Conservation (phyloP, 352 stramenopile species). For the Phytophthora syringae region DNA sequence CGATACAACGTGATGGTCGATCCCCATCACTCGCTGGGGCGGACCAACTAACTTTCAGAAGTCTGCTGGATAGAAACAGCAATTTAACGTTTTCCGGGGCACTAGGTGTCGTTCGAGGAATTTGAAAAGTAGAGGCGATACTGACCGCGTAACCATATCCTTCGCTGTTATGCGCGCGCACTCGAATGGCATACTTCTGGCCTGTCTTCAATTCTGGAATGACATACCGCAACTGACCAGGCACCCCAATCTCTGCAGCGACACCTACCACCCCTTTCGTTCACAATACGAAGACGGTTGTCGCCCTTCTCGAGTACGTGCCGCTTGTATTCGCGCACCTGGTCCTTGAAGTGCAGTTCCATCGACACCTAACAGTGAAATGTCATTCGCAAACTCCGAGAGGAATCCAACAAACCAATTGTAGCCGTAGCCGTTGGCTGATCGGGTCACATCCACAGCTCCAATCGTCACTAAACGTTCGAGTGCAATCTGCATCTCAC, state of each 20-base stretch:
- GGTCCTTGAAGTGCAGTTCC: constrained; percentile 92
- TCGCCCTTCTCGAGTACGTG: constrained; percentile 67
- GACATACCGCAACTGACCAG: constrained; percentile 36
- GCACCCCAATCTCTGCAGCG: constrained; percentile 42
- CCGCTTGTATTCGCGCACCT: constrained; percentile 82
- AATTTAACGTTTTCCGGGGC: constrained; percentile 50
- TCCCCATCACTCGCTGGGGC: constrained; percentile 72
- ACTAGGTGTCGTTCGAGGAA: constrained; percentile 52
- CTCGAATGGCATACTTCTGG: constrained; percentile 58
- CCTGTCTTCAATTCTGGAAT: constrained; percentile 56
- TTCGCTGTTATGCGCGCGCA: constrained; percentile 58
- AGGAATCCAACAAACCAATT: constrained; percentile 97
- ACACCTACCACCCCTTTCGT: constrained; percentile 38
- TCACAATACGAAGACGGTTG: constrained; percentile 86
- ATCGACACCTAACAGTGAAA: constrained; percentile 90
- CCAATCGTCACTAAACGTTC: constrained; percentile 90
- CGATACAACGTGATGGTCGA: constrained; percentile 84
- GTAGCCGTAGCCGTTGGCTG: constrained; percentile 93
- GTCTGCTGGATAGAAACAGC: constrained; percentile 62
- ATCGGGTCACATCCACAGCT: constrained; percentile 87
- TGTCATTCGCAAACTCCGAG: constrained; percentile 78
- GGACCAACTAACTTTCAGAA: constrained; percentile 85
- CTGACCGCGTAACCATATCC: constrained; percentile 52
- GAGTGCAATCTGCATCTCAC: constrained; percentile 83
- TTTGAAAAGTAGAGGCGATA: constrained; percentile 61